phyloP scores from a whole-genome alignment of 768 basidiomycete genomes.

The Termitomyces eurrhizus region DNA sequence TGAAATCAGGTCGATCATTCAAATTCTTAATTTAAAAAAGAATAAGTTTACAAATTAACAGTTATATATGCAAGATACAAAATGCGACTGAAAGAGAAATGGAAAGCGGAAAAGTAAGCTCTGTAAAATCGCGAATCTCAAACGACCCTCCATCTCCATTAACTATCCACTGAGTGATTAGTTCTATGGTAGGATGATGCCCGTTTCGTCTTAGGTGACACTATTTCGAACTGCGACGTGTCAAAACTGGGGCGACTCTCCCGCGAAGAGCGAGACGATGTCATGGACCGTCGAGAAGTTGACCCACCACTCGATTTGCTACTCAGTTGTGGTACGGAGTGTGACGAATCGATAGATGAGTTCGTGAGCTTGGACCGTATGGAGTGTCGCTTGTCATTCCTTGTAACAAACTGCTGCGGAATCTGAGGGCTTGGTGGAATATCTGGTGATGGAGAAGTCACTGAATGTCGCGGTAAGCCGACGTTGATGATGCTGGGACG shows the following conservation, averaged over 20 bases:
- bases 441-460: slow-evolving; percentile 32
- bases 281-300: slow-evolving; percentile 32
- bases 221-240: slow-evolving; percentile 63
- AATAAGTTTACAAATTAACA: slow-evolving; percentile 4
- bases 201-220: slow-evolving; percentile 46
- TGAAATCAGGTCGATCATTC: not conserved
- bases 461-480: slow-evolving; percentile 32
- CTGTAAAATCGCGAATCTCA: not conserved
- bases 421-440: slow-evolving; percentile 65
- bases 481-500: slow-evolving; percentile 47
- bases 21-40: not conserved
- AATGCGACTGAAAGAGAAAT: not conserved
- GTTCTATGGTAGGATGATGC: slow-evolving; percentile 47
- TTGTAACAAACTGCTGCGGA: slow-evolving; percentile 42
- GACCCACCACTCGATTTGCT: slow-evolving; percentile 21
- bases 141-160: slow-evolving; percentile 14
- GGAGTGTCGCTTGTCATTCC: slow-evolving; percentile 24
- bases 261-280: slow-evolving; percentile 39
- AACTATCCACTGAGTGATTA: slow-evolving; percentile 29
- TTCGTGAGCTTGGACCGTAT: slow-evolving; percentile 29
- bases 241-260: slow-evolving; percentile 54
- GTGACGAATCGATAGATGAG: slow-evolving; percentile 30
- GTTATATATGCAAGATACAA: not conserved
- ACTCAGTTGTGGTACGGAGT: slow-evolving; percentile 24
- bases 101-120: not conserved